phyloP scores from a whole-genome alignment of 2,329 filamentous ascomycete species.

The Aureobasidium sp. region DNA sequence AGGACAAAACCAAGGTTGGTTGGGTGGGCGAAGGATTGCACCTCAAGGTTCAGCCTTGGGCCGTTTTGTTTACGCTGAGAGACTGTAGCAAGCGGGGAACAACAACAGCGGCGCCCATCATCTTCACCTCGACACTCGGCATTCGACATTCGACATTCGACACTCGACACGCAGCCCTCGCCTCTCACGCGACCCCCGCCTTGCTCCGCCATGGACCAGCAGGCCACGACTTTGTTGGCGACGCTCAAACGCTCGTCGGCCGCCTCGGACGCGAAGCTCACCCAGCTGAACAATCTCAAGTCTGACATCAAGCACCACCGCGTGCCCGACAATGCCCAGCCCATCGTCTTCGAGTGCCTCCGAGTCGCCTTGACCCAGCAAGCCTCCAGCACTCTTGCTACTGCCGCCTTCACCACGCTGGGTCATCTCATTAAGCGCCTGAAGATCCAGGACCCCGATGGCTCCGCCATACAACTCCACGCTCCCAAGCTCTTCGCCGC shows the following conservation, averaged over 20 bases:
- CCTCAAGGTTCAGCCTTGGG: conserved; percentile 3
- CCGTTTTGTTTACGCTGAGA: conserved; percentile 13
- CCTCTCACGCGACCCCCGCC: not conserved
- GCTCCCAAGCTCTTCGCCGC: conserved; percentile 64
- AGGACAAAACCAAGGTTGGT: not conserved
- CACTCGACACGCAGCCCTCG: not conserved
- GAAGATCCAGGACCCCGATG: conserved; percentile 73
- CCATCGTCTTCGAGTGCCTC: conserved; percentile 74
- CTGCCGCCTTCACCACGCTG: conserved; percentile 79
- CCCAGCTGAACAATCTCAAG: conserved; percentile 65
- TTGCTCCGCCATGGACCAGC: conserved; percentile 46
- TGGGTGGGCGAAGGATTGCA: not conserved
- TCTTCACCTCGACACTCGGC: not conserved
- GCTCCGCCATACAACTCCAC: conserved; percentile 57
- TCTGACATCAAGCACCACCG: conserved; percentile 86
- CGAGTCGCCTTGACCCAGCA: conserved; percentile 67
- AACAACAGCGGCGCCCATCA: conserved; percentile 5
- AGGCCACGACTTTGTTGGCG: conserved; percentile 47
- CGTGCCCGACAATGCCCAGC: conserved; percentile 67
- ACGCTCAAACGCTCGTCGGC: conserved; percentile 56
- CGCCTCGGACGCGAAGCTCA: conserved; percentile 61
- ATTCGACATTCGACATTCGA: too few species aligned
- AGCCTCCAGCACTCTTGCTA: conserved; percentile 64
- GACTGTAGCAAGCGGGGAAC: not conserved
- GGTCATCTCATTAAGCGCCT: conserved; percentile 82